phyloP scores from a whole-genome alignment of 768 basidiomycete genomes.

The Pilatotrama ljubarskyi region DNA sequence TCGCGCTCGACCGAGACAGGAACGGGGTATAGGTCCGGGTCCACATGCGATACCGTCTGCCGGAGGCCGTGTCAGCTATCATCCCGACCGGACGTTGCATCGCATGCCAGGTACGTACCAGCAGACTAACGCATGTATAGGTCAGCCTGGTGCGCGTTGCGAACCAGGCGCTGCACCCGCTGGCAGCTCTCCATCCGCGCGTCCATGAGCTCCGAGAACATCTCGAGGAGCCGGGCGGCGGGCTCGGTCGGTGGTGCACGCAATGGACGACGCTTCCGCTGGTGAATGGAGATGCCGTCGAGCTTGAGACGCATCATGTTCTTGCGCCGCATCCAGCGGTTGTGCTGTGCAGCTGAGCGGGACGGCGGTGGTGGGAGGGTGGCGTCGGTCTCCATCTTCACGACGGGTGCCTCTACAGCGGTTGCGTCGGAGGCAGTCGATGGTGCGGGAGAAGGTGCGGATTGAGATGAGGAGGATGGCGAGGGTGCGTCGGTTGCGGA shows the following conservation, averaged over 20 bases:
- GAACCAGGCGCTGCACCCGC: constrained; percentile 59
- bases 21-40: constrained; percentile 11
- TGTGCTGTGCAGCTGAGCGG: constrained; percentile 13
- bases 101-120: constrained; percentile 8
- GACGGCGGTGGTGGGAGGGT: constrained; percentile 19
- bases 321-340: constrained; percentile 61
- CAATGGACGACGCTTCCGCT: constrained; percentile 30
- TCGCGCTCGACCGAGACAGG: constrained; percentile 12
- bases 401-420: constrained; percentile 21
- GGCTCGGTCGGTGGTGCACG: constrained; percentile 36
- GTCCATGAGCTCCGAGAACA: constrained; percentile 74
- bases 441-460: constrained; percentile 22
- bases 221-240: constrained; percentile 56
- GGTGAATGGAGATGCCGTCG: constrained; percentile 42
- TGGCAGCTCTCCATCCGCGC: constrained; percentile 76
- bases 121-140: constrained; percentile 20
- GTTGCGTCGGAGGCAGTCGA: constrained; percentile 22
- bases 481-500: constrained; percentile 21
- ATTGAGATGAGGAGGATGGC: constrained; percentile 17
- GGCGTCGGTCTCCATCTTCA: constrained; percentile 36
- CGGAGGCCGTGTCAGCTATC: constrained; percentile 16
- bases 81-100: constrained; percentile 2
- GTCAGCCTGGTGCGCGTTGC: constrained; percentile 20
- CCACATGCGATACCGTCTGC: constrained; percentile 14
- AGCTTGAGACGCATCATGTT: constrained; percentile 55